Percentiles rank a stretch among this genome's conserved stretches.
These are phyloP conservation scores for Protomyces lactucae-debilis DNA, from an alignment of 1,139 yeast genomes.

Conservation along the genomic window DNA sequence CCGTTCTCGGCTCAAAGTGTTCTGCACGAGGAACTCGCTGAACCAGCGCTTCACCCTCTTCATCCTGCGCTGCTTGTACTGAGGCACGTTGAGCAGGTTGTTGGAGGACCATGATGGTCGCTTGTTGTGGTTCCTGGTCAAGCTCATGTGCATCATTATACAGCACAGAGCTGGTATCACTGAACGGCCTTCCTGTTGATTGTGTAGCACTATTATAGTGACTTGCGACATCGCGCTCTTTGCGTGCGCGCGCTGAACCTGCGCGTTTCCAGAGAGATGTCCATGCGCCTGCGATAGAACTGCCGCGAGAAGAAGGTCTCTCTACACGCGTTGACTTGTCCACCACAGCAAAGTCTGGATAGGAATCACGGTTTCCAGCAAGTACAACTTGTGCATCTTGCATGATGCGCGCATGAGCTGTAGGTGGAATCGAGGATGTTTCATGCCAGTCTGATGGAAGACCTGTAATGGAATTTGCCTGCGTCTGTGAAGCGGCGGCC, in stretches of 20 bases:
- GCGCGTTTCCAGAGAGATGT: conserved; percentile 21
- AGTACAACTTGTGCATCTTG: background rate
- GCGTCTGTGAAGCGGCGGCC: background rate
- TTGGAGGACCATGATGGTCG: background rate
- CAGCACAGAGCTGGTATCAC: background rate
- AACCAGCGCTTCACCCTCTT: background rate
- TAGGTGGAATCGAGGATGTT: background rate
- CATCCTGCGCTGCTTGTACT: background rate
- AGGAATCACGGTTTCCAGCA: conserved; percentile 23
- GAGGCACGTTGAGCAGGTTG: background rate
- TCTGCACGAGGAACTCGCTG: background rate
- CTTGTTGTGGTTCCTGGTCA: background rate
- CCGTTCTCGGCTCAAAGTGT: background rate
- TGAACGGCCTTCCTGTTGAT: background rate
- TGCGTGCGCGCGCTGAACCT: conserved; percentile 13
- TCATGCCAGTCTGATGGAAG: conserved; percentile 11
- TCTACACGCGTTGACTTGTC: background rate
- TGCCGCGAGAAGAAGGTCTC: background rate
- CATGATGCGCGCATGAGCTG: background rate
- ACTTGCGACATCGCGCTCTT: conserved; percentile 21
- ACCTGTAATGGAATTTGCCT: conserved; percentile 1
- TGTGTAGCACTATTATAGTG: background rate
- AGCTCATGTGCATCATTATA: background rate
- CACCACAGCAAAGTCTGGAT: conserved; percentile 14
- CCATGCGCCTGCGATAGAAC: conserved; percentile 2